Conservation (phyloP, 306 rosid species). For the Quercus cerris region DNA sequence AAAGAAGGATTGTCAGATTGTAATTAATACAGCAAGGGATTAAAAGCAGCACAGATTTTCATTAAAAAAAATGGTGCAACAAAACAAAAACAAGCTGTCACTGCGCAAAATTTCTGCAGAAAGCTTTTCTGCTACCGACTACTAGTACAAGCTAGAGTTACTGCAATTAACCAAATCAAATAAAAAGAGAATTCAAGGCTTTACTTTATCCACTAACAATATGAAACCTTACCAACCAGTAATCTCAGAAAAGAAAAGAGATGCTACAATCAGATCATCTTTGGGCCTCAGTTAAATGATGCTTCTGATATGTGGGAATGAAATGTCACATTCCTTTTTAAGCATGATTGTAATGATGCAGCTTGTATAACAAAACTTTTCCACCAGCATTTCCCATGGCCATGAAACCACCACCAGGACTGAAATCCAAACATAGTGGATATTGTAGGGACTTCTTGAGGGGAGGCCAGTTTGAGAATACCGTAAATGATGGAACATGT, state of each 20-base stretch:
- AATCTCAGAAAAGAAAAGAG: background rate
- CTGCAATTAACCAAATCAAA: background rate
- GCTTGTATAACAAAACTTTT: conserved; percentile 60
- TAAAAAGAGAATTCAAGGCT: background rate
- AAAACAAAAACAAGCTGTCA: too few species aligned
- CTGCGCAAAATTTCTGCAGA: too few species aligned
- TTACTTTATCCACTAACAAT: background rate
- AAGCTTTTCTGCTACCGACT: too few species aligned
- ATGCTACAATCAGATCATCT: background rate
- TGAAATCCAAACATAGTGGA: conserved; percentile 74
- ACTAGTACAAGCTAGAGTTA: background rate
- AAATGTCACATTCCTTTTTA: conserved; percentile 14
- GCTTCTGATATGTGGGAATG: background rate
- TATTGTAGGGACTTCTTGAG: conserved; percentile 33
- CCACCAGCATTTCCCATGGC: conserved; percentile 81
- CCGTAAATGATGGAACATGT: conserved; percentile 67
- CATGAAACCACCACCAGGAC: conserved; percentile 92
- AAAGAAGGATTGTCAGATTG: too few species aligned
- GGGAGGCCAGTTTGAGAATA: conserved; percentile 84
- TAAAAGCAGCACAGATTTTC: too few species aligned
- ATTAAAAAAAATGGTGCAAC: too few species aligned
- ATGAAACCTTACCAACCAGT: background rate
- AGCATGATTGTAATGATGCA: conserved; percentile 49
- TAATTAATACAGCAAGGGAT: too few species aligned
- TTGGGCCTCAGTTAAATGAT: background rate